Conservation (phyloP, 2,329 filamentous ascomycete genomes). For the Colletotrichum nymphaeae region DNA sequence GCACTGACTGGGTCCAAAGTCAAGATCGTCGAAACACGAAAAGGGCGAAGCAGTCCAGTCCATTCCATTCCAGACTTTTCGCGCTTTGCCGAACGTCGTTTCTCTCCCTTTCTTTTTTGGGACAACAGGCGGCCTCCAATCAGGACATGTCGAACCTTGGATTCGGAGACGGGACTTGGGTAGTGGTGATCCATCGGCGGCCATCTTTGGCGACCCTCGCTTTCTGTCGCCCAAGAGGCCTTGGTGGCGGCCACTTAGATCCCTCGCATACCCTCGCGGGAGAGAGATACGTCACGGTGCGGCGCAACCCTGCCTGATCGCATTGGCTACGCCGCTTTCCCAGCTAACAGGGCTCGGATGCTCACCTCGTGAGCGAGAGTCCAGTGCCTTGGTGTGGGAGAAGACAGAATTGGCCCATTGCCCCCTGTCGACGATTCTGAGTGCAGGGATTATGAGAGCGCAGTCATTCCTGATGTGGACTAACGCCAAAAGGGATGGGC, state of each 20-base stretch:
- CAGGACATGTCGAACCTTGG: slow-evolving; percentile 31
- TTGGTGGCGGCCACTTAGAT: slow-evolving; percentile 35
- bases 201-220: slow-evolving; percentile 25
- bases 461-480: slow-evolving; percentile 16
- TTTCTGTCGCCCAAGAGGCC: slow-evolving; percentile 5
- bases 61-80: slow-evolving; percentile 22
- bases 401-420: not conserved
- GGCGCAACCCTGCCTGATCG: slow-evolving; percentile 31
- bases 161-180: slow-evolving; percentile 29
- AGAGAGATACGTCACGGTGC: slow-evolving; percentile 32
- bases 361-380: slow-evolving; percentile 3
- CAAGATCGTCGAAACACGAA: slow-evolving; percentile 14
- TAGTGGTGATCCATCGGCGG: slow-evolving; percentile 1
- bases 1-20: slow-evolving; percentile 24
- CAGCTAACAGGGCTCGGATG: not conserved
- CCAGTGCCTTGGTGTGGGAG: not conserved
- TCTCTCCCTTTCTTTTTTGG: slow-evolving; percentile 12
- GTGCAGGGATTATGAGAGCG: not conserved
- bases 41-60: slow-evolving; percentile 4
- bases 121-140: slow-evolving; percentile 36
- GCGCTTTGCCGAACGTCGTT: not conserved
- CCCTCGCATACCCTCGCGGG: slow-evolving; percentile 19
- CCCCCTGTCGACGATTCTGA: slow-evolving; percentile 13
- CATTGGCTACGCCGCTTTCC: slow-evolving; percentile 22
- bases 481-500: slow-evolving; percentile 18